These are phyloP conservation scores for Epichloe sylvatica DNA, from an alignment of 2,329 filamentous ascomycete species.

Conservation along the genomic window DNA sequence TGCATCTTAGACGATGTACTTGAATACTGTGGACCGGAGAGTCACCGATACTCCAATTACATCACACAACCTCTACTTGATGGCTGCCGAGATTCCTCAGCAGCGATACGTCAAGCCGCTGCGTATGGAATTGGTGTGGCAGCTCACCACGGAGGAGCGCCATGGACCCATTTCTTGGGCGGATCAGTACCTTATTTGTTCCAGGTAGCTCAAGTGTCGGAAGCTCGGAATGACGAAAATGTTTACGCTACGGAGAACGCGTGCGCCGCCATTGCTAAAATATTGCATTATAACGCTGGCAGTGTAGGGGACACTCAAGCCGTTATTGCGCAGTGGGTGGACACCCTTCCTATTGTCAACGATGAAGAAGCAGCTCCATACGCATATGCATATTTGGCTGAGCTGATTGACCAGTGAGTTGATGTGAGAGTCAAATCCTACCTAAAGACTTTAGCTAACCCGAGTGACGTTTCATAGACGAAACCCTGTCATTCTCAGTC, in stretches of 20 bases:
- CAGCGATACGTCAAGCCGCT: conserved; percentile 88
- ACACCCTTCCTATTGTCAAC: conserved; percentile 80
- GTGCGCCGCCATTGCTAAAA: conserved; percentile 91
- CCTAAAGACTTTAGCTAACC: conserved; percentile 13
- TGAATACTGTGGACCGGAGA: conserved; percentile 86
- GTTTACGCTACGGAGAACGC: conserved; percentile 97
- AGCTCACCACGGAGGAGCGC: conserved; percentile 75
- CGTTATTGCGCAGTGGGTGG: conserved; percentile 73
- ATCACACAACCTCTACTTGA: conserved; percentile 78
- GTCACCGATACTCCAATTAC: conserved; percentile 71
- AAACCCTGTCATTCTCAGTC: conserved; percentile 66
- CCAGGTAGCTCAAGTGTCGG: conserved; percentile 64
- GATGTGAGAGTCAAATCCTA: background rate
- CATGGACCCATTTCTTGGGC: conserved; percentile 79
- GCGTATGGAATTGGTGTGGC: conserved; percentile 93
- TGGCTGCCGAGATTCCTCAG: conserved; percentile 72
- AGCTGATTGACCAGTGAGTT: conserved; percentile 91
- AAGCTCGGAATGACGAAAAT: conserved; percentile 80
- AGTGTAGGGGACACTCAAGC: conserved; percentile 65
- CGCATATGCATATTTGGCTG: conserved; percentile 80
- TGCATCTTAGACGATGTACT: conserved; percentile 98
- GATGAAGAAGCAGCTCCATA: conserved; percentile 97
- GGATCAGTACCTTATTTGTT: conserved; percentile 71
- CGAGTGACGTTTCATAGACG: conserved; percentile 39
- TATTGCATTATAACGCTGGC: conserved; percentile 73